A percentile compares a stretch with the other conserved stretches of the same genome.
phyloP scores from a whole-genome alignment of 495 filamentous ascomycete genomes.

The Hyphodiscus hymeniophilus region DNA sequence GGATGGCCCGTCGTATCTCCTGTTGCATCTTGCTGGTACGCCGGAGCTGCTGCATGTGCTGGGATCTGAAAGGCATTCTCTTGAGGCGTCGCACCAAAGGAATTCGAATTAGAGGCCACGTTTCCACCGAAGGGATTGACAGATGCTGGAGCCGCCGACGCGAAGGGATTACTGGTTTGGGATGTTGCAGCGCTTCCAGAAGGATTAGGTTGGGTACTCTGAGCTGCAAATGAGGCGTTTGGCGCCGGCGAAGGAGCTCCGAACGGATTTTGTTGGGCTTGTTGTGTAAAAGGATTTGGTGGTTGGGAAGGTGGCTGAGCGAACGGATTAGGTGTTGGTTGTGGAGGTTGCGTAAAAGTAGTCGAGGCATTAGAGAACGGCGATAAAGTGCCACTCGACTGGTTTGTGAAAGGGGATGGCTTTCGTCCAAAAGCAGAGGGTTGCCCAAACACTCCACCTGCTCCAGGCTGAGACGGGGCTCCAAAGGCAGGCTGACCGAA shows the following conservation, averaged over 20 bases:
- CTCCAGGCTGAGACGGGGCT: slow-evolving; percentile 4
- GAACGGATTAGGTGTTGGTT: slow-evolving; percentile 4
- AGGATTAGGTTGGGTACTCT: slow-evolving; percentile 3
- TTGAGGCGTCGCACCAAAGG: neutral
- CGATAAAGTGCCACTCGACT: neutral
- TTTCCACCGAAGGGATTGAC: neutral
- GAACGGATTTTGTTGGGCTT: slow-evolving; percentile 17
- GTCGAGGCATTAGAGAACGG: slow-evolving; percentile 1
- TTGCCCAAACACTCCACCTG: slow-evolving; percentile 10
- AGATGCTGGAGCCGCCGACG: too few species aligned
- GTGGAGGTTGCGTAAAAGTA: slow-evolving; percentile 1
- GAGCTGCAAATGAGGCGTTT: slow-evolving; percentile 9
- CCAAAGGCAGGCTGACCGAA: slow-evolving; percentile 3
- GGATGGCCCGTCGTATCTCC: slow-evolving; percentile 3
- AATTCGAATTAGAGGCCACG: too few species aligned
- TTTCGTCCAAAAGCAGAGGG: slow-evolving; percentile 15
- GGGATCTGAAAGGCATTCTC: neutral
- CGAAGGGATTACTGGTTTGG: too few species aligned
- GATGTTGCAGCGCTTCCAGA: neutral
- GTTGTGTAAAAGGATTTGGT: slow-evolving; percentile 10
- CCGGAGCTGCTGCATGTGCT: neutral
- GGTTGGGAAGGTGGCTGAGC: neutral
- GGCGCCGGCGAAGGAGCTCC: slow-evolving; percentile 1
- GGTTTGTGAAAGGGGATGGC: slow-evolving; percentile 14
- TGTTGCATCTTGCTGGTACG: neutral